Evolutionary conservation across 768 basidiomycete genomes (phyloP).

Genomic region (Epithele typhae): DNA sequence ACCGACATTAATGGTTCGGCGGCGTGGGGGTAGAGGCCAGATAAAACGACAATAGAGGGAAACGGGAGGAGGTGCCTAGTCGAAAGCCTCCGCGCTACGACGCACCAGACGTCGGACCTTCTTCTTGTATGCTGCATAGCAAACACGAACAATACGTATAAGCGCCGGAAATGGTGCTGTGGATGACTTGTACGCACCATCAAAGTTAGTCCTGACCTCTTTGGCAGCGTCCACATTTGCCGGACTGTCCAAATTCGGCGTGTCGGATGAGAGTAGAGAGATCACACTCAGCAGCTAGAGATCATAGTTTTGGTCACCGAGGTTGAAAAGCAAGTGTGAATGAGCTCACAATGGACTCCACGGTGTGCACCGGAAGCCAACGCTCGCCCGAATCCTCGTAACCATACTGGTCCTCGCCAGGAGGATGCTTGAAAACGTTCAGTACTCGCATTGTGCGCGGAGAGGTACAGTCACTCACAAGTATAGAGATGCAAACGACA

Average conservation of each 20-base stretch:
- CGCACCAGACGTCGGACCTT: conserved; percentile 89
- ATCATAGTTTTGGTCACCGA: not conserved
- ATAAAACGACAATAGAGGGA: not conserved
- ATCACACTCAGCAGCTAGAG: conserved; percentile 90
- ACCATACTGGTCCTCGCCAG: conserved; percentile 94
- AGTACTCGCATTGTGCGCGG: not conserved
- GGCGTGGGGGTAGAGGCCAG: not conserved
- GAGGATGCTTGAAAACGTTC: conserved; percentile 87
- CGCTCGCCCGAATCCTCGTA: conserved; percentile 97
- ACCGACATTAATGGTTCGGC: conserved; percentile 7
- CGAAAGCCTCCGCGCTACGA: conserved; percentile 81
- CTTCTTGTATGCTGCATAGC: conserved; percentile 76
- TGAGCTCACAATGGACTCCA: conserved; percentile 84
- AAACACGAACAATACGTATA: too few species aligned
- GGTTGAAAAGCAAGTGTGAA: not conserved
- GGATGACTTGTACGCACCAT: conserved; percentile 38
- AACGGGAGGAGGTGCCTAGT: conserved; percentile 30
- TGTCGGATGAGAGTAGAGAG: conserved; percentile 89
- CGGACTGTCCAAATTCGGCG: conserved; percentile 87
- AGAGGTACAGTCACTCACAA: conserved; percentile 43
- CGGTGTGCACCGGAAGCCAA: conserved; percentile 96
- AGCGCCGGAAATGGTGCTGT: too few species aligned
- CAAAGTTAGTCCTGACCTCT: conserved; percentile 64
- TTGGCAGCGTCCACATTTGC: conserved; percentile 97
- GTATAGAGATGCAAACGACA: conserved; percentile 92